Evolutionary conservation across 495 filamentous ascomycete genomes (phyloP).

Genomic region (Podospora anserina): DNA sequence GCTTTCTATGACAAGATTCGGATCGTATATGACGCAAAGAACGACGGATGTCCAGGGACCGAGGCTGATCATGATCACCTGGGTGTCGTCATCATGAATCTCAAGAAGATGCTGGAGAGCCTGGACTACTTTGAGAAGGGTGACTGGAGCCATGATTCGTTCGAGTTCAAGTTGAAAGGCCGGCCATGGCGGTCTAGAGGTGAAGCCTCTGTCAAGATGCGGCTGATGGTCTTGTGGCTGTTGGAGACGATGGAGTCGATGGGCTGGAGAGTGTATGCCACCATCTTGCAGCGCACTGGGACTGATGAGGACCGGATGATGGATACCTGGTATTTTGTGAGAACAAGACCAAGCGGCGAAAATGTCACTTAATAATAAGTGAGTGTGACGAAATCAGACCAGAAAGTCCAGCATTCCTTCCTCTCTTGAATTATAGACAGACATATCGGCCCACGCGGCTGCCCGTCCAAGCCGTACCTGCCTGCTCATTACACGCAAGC

Average conservation of each 20-base stretch:
- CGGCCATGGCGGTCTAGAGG: slow-evolving; percentile 17
- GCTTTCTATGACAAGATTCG: slow-evolving; percentile 13
- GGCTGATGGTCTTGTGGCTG: slow-evolving; percentile 19
- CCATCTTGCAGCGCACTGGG: slow-evolving; percentile 20
- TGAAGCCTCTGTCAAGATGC: slow-evolving; percentile 13
- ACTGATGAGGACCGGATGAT: slow-evolving; percentile 20
- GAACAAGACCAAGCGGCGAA: neutral
- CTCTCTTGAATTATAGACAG: neutral
- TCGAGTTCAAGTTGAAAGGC: slow-evolving; percentile 22
- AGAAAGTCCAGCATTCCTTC: neutral
- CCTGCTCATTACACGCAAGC: neutral
- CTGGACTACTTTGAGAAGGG: slow-evolving; percentile 16
- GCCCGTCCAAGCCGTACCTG: neutral
- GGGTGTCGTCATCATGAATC: slow-evolving; percentile 8
- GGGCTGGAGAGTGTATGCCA: slow-evolving; percentile 19
- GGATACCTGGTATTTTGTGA: slow-evolving; percentile 24
- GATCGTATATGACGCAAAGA: slow-evolving; percentile 18
- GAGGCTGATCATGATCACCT: slow-evolving; percentile 11
- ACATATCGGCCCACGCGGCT: neutral
- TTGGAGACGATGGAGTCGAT: slow-evolving; percentile 18
- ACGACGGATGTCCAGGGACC: neutral
- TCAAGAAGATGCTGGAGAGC: slow-evolving; percentile 14
- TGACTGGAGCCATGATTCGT: slow-evolving; percentile 19
- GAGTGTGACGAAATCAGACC: no score
- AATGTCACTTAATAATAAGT: neutral